phyloP scores from a whole-genome alignment of 495 filamentous ascomycete species.

The Aspergillus avenaceus region DNA sequence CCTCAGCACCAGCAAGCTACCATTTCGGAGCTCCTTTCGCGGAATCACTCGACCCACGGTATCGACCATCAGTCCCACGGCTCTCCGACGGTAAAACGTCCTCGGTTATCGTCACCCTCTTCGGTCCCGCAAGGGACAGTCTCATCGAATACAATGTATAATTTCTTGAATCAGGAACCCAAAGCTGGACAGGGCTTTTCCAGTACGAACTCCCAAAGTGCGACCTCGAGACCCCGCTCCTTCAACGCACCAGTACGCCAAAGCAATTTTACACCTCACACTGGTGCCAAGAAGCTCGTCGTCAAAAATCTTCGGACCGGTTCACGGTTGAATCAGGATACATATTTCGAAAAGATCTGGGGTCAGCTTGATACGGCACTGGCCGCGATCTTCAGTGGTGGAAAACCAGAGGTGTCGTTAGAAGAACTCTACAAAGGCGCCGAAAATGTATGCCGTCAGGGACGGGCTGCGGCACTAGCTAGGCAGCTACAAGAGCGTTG shows the following conservation, averaged over 20 bases:
- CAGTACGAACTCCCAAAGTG: constrained; percentile 11
- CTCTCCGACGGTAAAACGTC: constrained; percentile 38
- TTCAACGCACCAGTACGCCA: constrained; percentile 25
- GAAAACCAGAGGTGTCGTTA: constrained; percentile 60
- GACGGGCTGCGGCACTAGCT: constrained; percentile 60
- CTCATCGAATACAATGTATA: constrained; percentile 43
- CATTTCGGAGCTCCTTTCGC: constrained; percentile 46
- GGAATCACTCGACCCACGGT: constrained; percentile 19
- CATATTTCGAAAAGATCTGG: constrained; percentile 72
- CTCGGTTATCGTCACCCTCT: constrained; percentile 32
- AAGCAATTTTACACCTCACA: constrained; percentile 40
- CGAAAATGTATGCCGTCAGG: constrained; percentile 82
- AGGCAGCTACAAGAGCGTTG: constrained; percentile 59
- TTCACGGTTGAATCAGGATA: constrained; percentile 52
- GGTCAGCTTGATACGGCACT: constrained; percentile 68
- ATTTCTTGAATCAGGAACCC: constrained; percentile 37
- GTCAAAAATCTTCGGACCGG: constrained; percentile 78
- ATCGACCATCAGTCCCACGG: constrained; percentile 14
- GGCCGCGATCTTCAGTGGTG: constrained; percentile 61
- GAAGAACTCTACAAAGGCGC: constrained; percentile 87
- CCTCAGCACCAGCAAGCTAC: constrained; percentile 40
- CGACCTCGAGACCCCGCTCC: constrained; percentile 20
- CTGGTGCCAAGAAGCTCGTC: constrained; percentile 73
- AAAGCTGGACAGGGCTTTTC: constrained; percentile 23
- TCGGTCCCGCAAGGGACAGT: constrained; percentile 16